Percentiles rank a stretch among this genome's conserved stretches.
phyloP scores from a whole-genome alignment of 1,139 yeast species.

The Tardiomyces depauwii region DNA sequence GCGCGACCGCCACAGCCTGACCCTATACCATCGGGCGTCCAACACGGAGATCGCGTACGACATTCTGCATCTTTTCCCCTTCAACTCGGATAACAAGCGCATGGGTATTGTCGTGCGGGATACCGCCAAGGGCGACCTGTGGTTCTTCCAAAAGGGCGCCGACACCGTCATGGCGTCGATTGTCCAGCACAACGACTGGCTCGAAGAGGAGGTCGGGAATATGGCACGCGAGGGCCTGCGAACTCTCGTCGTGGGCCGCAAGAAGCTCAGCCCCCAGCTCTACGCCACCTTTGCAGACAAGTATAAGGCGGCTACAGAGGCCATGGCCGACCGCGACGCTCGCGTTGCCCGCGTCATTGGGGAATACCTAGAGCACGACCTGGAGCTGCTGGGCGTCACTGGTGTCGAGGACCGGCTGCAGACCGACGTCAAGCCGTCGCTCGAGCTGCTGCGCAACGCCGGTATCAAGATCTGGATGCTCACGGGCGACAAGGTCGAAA shows the following conservation, averaged over 20 bases:
- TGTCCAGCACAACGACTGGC: slow-evolving; percentile 84
- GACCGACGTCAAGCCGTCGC: slow-evolving; percentile 78
- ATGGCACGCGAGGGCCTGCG: slow-evolving; percentile 98
- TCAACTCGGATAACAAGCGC: slow-evolving; percentile 88
- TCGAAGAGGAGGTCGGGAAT: slow-evolving; percentile 93
- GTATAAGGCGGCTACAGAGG: slow-evolving; percentile 61
- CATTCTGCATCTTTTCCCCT: slow-evolving; percentile 79
- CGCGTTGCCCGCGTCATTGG: slow-evolving; percentile 58
- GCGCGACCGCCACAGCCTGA: slow-evolving; percentile 70
- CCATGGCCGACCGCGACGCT: slow-evolving; percentile 71
- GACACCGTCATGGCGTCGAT: slow-evolving; percentile 89
- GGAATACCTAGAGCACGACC: slow-evolving; percentile 65
- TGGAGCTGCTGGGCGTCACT: slow-evolving; percentile 83
- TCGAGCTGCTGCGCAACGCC: slow-evolving; percentile 87
- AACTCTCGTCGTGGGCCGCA: slow-evolving; percentile 85
- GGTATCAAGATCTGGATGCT: slow-evolving; percentile 98
- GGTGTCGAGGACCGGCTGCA: slow-evolving; percentile 97
- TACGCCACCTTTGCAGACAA: slow-evolving; percentile 54
- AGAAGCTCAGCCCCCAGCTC: slow-evolving; percentile 42
- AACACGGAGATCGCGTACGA: slow-evolving; percentile 47
- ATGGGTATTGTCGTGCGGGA: slow-evolving; percentile 87
- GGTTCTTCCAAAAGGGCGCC: slow-evolving; percentile 93
- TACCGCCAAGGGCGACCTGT: slow-evolving; percentile 48
- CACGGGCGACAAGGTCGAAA: slow-evolving; percentile 97
- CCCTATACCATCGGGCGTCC: slow-evolving; percentile 53